These are phyloP conservation scores for Fusarium nematophilum DNA, from an alignment of 2,329 filamentous ascomycete species.

Conservation along the genomic window DNA sequence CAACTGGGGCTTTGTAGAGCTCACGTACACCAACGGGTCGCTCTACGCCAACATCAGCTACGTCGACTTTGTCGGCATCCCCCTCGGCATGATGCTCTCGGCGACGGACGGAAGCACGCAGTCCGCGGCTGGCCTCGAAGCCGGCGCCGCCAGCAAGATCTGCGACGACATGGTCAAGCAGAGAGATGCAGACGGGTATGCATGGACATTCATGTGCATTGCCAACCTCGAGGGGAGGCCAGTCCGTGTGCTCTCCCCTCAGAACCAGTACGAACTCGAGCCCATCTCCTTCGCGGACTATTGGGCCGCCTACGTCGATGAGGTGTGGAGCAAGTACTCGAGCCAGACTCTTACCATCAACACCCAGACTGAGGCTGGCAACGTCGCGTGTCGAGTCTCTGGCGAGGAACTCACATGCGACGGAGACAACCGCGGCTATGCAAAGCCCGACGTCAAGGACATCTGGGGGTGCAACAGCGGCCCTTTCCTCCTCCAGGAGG, in stretches of 20 bases:
- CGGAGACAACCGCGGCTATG: constrained; percentile 56
- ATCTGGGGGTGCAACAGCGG: constrained; percentile 65
- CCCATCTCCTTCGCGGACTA: constrained; percentile 53
- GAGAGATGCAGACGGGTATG: constrained; percentile 50
- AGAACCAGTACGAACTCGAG: constrained; percentile 53
- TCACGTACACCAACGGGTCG: constrained; percentile 55
- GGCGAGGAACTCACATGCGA: constrained; percentile 53
- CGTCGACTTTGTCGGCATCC: constrained; percentile 63
- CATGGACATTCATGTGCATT: constrained; percentile 60
- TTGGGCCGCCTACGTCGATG: constrained; percentile 58
- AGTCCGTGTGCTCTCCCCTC: constrained; percentile 59
- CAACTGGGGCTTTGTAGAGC: constrained; percentile 63
- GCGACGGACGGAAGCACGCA: constrained; percentile 51
- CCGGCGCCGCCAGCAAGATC: constrained; percentile 51
- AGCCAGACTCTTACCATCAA: constrained; percentile 54
- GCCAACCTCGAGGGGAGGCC: constrained; percentile 48
- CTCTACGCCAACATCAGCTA: constrained; percentile 63
- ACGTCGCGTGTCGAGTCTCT: constrained; percentile 53
- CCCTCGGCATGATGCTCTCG: constrained; percentile 61
- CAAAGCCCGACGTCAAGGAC: constrained; percentile 56
- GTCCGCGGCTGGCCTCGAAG: constrained; percentile 53
- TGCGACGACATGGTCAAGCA: constrained; percentile 56
- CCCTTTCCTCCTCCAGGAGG: constrained; percentile 53
- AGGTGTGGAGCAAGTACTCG: constrained; percentile 59
- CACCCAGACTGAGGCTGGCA: constrained; percentile 54